A percentile compares a stretch with the other conserved stretches of the same genome.
phyloP scores from a whole-genome alignment of 208 protist species.

The Lotmaria passim region DNA sequence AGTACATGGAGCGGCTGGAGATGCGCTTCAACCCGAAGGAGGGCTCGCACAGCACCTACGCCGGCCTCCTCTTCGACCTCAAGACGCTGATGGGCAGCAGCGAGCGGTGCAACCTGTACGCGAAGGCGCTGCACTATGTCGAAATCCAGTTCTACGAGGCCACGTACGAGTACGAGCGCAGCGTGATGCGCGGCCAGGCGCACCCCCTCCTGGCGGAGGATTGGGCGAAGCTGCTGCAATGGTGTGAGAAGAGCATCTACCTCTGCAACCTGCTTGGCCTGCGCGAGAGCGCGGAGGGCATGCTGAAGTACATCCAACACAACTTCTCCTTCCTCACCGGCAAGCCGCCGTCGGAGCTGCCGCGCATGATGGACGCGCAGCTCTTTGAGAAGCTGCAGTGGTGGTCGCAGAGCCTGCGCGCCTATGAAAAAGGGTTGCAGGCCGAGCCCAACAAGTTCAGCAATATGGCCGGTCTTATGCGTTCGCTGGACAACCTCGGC shows the following conservation, averaged over 20 bases:
- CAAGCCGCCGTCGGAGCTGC: conserved; percentile 65
- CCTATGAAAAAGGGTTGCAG: conserved; percentile 83
- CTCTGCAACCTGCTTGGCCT: conserved; percentile 99
- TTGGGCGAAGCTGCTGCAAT: conserved; percentile 70
- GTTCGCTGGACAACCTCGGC: conserved; percentile 97
- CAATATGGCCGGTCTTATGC: conserved; percentile 95
- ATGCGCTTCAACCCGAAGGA: conserved; percentile 71
- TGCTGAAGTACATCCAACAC: conserved; percentile 95
- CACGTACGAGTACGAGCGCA: conserved; percentile 76
- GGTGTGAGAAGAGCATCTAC: conserved; percentile 95
- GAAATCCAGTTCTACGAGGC: conserved; percentile 91
- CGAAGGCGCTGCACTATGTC: conserved; percentile 96
- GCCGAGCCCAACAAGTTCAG: conserved; percentile 86
- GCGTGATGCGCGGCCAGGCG: conserved; percentile 65
- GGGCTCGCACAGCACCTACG: conserved; percentile 39
- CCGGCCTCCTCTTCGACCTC: conserved; percentile 81
- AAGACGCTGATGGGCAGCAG: conserved; percentile 92
- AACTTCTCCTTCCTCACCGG: conserved; percentile 89
- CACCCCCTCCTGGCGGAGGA: conserved; percentile 60
- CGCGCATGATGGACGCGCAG: conserved; percentile 87
- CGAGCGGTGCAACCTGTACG: conserved; percentile 93
- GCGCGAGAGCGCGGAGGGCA: conserved; percentile 97
- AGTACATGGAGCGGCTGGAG: conserved; percentile 97
- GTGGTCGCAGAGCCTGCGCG: conserved; percentile 97
- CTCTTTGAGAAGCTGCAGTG: conserved; percentile 97